phyloP scores from a whole-genome alignment of 345 rosid genomes.

The Pistacia vera region DNA sequence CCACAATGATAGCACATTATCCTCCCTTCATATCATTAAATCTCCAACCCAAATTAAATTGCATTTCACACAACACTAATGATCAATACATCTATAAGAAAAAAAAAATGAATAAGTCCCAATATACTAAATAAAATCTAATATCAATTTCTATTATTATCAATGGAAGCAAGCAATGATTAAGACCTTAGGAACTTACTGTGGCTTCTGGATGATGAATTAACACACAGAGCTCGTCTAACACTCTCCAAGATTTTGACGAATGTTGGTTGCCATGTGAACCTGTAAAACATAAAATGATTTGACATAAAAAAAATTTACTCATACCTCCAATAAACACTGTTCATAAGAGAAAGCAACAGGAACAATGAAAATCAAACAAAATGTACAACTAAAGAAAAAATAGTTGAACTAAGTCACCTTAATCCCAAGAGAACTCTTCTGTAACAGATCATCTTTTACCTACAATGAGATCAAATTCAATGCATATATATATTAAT shows the following conservation, averaged over 20 bases:
- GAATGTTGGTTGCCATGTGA: conserved; percentile 98
- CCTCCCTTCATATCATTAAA: conserved; percentile 3
- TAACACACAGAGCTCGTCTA: conserved; percentile 89
- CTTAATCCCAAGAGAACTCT: conserved; percentile 98
- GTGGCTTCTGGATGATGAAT: conserved; percentile 92
- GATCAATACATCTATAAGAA: neutral
- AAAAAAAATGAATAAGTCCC: neutral
- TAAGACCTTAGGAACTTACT: conserved; percentile 38
- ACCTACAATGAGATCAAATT: conserved; percentile 50
- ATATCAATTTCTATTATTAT: conserved; percentile 19
- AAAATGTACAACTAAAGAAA: conserved; percentile 11
- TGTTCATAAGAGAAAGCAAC: neutral
- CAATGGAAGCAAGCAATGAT: neutral
- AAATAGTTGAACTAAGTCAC: conserved; percentile 37
- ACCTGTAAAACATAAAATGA: conserved; percentile 49
- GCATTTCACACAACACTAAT: neutral
- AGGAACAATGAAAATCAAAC: conserved; percentile 1
- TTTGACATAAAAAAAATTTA: conserved; percentile 6
- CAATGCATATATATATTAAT: neutral
- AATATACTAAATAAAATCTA: neutral
- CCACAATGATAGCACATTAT: neutral
- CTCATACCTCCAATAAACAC: neutral
- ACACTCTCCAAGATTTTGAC: conserved; percentile 96
- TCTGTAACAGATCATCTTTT: conserved; percentile 64
- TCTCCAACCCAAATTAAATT: neutral